Percentiles rank a stretch among this genome's conserved stretches.
Evolutionary conservation across 352 stramenopile species (phyloP).

Genomic region (Pythium rishiriense): DNA sequence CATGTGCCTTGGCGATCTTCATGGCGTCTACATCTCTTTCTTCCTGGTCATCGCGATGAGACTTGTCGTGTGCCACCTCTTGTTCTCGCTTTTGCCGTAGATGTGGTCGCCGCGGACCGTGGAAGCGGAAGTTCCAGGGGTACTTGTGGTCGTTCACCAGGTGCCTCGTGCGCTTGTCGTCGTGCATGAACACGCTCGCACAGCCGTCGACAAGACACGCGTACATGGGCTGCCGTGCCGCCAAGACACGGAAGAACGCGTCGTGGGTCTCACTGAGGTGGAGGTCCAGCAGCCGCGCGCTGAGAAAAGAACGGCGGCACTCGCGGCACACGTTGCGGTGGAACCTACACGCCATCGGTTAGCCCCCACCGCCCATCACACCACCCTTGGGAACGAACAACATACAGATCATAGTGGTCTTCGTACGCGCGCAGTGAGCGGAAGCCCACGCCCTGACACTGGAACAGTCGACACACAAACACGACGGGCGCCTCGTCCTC

Average conservation of each 20-base stretch:
- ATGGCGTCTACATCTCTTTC: constrained; percentile 17
- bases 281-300: constrained; percentile 49
- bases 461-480: constrained; percentile 48
- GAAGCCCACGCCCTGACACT: constrained; percentile 44
- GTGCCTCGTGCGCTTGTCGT: constrained; percentile 52
- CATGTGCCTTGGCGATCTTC: constrained; percentile 26
- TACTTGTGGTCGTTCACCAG: constrained; percentile 44
- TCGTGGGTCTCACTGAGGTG: constrained; percentile 68
- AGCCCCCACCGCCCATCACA: not conserved
- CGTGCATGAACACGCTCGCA: constrained; percentile 39
- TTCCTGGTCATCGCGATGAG: not conserved
- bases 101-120: constrained; percentile 6
- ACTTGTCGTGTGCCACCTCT: not conserved
- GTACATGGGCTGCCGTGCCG: constrained; percentile 64
- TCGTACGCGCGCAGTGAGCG: constrained; percentile 48
- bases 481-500: constrained; percentile 3
- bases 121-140: constrained; percentile 41
- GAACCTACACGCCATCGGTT: constrained; percentile 9
- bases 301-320: constrained; percentile 53
- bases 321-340: constrained; percentile 52
- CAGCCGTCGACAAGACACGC: constrained; percentile 58
- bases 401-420: constrained; percentile 71
- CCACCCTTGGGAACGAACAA: not conserved
- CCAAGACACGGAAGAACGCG: constrained; percentile 61
- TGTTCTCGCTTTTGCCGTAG: not conserved